A percentile compares a stretch with the other conserved stretches of the same genome.
Conservation (phyloP, 192 early-diverging fungal species). For the Dissophora globulifera region DNA sequence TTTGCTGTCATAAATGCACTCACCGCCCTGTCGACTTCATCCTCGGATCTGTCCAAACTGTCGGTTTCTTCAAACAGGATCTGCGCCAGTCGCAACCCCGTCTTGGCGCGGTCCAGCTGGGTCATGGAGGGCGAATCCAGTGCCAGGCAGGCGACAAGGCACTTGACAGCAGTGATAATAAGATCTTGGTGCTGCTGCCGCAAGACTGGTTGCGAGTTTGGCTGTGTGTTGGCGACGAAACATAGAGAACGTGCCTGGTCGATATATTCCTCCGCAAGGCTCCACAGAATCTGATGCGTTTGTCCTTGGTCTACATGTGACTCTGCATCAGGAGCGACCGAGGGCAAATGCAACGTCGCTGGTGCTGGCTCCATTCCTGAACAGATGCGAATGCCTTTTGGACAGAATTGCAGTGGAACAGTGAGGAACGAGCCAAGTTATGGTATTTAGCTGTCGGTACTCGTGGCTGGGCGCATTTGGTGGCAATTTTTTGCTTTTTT, state of each 20-base stretch:
- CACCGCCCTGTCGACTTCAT: slow-evolving; percentile 46
- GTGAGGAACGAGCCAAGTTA: too few species aligned
- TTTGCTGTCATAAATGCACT: too few species aligned
- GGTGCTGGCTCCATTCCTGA: slow-evolving; percentile 1
- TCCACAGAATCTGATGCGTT: slow-evolving; percentile 36
- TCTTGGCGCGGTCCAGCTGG: slow-evolving; percentile 45
- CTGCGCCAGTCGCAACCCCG: slow-evolving; percentile 50
- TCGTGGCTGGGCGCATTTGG: slow-evolving; percentile 1
- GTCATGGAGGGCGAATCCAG: slow-evolving; percentile 37
- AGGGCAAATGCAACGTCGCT: background rate
- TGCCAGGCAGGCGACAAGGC: slow-evolving; percentile 38
- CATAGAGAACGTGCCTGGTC: slow-evolving; percentile 38
- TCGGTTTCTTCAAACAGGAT: slow-evolving; percentile 56
- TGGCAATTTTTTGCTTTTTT: slow-evolving; percentile 9
- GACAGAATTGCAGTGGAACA: too few species aligned
- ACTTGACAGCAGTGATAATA: slow-evolving; percentile 50
- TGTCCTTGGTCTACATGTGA: slow-evolving; percentile 21
- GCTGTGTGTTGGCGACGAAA: slow-evolving; percentile 39
- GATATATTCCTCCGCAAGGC: slow-evolving; percentile 38
- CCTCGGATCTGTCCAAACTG: slow-evolving; percentile 37
- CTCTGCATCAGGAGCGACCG: background rate
- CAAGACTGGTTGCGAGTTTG: slow-evolving; percentile 36
- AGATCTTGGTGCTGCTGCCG: slow-evolving; percentile 36
- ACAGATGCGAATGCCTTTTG: background rate
- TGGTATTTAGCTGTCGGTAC: too few species aligned